Percentiles rank a stretch among this genome's conserved stretches.
Evolutionary conservation across 768 basidiomycete species (phyloP).

Genomic region (Sarcodon aspratus): DNA sequence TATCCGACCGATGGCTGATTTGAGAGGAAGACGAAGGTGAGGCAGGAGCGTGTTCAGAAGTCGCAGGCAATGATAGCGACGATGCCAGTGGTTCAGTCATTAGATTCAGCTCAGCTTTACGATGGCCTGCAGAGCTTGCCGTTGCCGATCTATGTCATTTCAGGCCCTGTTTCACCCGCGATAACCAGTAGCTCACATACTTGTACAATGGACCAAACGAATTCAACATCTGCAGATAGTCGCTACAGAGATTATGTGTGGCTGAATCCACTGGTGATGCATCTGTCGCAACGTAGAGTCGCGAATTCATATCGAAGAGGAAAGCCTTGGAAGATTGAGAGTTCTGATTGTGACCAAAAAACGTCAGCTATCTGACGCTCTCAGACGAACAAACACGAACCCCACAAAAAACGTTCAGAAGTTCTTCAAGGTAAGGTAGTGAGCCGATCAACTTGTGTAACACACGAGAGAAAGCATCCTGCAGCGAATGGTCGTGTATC

Average conservation of each 20-base stretch:
- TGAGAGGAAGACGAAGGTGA: constrained; percentile 1
- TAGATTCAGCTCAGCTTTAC: neutral
- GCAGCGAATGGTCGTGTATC: constrained; percentile 84
- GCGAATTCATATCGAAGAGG: constrained; percentile 76
- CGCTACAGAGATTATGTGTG: constrained; percentile 82
- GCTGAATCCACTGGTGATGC: constrained; percentile 83
- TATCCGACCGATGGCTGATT: constrained; percentile 7
- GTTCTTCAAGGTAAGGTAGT: constrained; percentile 74
- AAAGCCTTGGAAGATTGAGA: constrained; percentile 92
- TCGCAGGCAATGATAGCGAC: constrained; percentile 9
- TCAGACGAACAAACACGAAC: constrained; percentile 24
- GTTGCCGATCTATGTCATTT: constrained; percentile 5
- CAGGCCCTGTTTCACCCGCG: no score
- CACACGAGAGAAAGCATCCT: constrained; percentile 86
- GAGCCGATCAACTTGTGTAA: constrained; percentile 81
- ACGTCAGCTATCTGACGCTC: neutral
- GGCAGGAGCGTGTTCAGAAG: constrained; percentile 3
- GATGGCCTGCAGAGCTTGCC: constrained; percentile 11
- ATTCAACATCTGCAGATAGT: constrained; percentile 81
- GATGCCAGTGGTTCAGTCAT: constrained; percentile 4
- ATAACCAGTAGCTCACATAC: constrained; percentile 25
- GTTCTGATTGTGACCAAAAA: constrained; percentile 36
- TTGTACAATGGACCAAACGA: constrained; percentile 81
- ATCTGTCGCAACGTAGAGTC: constrained; percentile 90
- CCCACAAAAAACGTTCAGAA: constrained; percentile 78